Conservation (phyloP, 2,329 filamentous ascomycete genomes). For the Diaporthe ampelina region DNA sequence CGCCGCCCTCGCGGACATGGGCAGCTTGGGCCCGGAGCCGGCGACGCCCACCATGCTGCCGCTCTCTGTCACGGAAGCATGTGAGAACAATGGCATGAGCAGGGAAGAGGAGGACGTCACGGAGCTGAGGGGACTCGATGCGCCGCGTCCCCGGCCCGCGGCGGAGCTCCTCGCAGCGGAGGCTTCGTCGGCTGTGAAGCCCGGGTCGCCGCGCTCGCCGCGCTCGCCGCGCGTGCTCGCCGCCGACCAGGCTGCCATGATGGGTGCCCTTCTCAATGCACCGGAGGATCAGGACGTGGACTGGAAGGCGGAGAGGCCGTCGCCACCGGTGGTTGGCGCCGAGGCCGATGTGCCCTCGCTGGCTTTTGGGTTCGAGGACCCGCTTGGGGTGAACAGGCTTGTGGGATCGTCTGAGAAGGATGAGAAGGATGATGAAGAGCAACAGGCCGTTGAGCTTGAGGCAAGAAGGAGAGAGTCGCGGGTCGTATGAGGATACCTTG, state of each 20-base stretch:
- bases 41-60: neutral
- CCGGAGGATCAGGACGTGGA: neutral
- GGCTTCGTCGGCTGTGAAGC: constrained; percentile 36
- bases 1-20: neutral
- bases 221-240: constrained; percentile 30
- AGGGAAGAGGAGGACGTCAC: too few species aligned
- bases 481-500: neutral
- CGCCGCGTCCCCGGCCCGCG: too few species aligned
- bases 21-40: neutral
- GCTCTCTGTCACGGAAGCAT: neutral
- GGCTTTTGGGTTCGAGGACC: constrained; percentile 28
- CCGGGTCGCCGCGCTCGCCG: constrained; percentile 39
- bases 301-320: neutral
- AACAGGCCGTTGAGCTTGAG: neutral
- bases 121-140: neutral
- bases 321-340: neutral
- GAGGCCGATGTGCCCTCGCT: neutral
- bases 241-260: constrained; percentile 21
- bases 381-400: constrained; percentile 25
- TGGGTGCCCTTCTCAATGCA: neutral
- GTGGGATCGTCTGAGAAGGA: neutral
- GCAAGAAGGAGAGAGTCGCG: too few species aligned
- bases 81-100: too few species aligned
- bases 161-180: too few species aligned
- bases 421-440: too few species aligned